Evolutionary conservation across 2,329 filamentous ascomycete genomes (phyloP), one percentile per base, ranked within the genome.

Genomic region (Fusarium fujikuroi): DNA sequence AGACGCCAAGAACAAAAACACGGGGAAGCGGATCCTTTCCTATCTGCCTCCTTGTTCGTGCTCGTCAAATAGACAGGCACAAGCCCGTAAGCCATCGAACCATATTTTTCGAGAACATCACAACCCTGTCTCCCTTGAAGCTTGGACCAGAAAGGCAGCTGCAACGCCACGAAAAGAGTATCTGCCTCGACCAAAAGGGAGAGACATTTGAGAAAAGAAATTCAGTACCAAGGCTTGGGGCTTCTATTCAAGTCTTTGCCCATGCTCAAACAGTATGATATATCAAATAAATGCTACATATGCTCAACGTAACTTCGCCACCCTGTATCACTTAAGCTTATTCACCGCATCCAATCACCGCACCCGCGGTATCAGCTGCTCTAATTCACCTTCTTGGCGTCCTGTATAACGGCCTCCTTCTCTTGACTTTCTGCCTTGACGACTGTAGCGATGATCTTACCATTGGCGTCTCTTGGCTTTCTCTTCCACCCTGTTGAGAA

Each of bases 401-500:
- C 59, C 49, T 72, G 60, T 52, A 59, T 52, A 47, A 73, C 59
- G 12, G 53, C 64, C 56, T 75, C 69, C 54, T 75, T 60, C 46
- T 43, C 66, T 39, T 65, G 44, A 19, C 52, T 36, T 14, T 70
- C 52, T n/a, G 63, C 37, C 52, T 69, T 72, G 25, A 47, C 57
- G 16, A 34, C 67, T 60, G 64, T 40, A 30, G 71, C 64, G 43
- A 83, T 77, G 8, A 85, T 81, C 59, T 84, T 83, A 3, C 85
- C 85, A 15, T 83, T 77, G 53, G 77, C 79, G 69, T 85, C 87
- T 72, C 92, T 85, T 6, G 90, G 87, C 80, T 92, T 92, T 66
- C 94, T 86, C 82, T 90, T 84, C 94, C 94, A 97, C 2, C 94
- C 94, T 2, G 94, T 97, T 75, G 89, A 90, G 80, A 96, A 95